Conservation (phyloP, 345 rosid genomes). For the Pugionium dolabratum region DNA sequence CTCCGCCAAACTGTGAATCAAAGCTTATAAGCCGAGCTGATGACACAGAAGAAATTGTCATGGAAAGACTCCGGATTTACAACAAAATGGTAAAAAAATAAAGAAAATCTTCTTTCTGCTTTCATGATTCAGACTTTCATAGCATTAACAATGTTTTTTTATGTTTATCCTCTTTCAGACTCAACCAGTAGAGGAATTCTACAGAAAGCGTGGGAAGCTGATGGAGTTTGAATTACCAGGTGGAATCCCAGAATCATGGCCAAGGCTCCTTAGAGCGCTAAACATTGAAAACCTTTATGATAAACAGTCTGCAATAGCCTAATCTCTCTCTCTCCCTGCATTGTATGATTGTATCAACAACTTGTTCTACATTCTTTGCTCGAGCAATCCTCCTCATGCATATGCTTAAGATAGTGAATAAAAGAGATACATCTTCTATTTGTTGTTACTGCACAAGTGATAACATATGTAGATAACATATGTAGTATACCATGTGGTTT, state of each 20-base stretch:
- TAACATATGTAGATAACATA: conserved; percentile 3
- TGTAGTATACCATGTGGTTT: neutral
- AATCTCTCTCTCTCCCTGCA: conserved; percentile 6
- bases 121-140: neutral
- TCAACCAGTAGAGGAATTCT: conserved; percentile 90
- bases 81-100: conserved; percentile 53
- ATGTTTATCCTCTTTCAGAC: conserved; percentile 44
- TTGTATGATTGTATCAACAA: conserved; percentile 14
- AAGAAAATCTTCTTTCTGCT: neutral
- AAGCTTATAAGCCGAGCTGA: conserved; percentile 90
- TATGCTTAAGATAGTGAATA: conserved; percentile 32
- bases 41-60: conserved; percentile 90
- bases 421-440: conserved; percentile 20
- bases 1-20: conserved; percentile 78
- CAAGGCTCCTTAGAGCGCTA: conserved; percentile 83
- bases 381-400: conserved; percentile 30
- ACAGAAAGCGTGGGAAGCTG: conserved; percentile 69
- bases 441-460: conserved; percentile 13
- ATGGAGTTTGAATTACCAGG: conserved; percentile 93
- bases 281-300: conserved; percentile 64
- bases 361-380: conserved; percentile 38
- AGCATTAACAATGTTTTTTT: neutral
- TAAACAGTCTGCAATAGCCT: conserved; percentile 69
- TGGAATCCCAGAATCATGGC: conserved; percentile 98
- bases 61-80: conserved; percentile 79